Evolutionary conservation across 768 basidiomycete genomes (phyloP), one percentile per base, ranked within the genome.

Genomic region (Russula vinacea): DNA sequence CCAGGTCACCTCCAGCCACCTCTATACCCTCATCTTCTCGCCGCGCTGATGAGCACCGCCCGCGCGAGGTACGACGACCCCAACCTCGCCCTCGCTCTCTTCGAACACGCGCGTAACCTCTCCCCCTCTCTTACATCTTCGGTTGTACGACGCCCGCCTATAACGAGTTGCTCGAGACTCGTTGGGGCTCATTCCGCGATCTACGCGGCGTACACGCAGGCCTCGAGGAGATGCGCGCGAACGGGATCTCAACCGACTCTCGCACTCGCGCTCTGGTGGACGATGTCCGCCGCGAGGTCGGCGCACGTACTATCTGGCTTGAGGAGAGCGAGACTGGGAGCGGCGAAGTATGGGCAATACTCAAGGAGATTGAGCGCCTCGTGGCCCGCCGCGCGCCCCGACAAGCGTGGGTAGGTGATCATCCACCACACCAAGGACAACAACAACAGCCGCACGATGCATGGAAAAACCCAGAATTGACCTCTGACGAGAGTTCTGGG

Each of bases 141-240:
- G 95, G 94, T 2, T 98, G 95, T 74, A 89, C 91, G 11, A 90
- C 94, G 0, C 81, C 81, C 11, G 89, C 88, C 0, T 97, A 96
- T 75, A 93, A 94, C 74, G 92, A 96, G 72, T 80, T 94, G 22
- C 83, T 98, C 32, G 79, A 84, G 70, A 92, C 90, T n/a, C 84
- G 84, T 22, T 98, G 95, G 95, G 75, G 78, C 9, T 84, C 81
- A 60, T 92, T 95, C 78, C 83, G 83, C n/a, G 92, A 96, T 76
- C 76, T 94, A 40, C 80, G 82, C 52, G 90, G 89, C 32, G 86
- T 94, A 0, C 82, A 83, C 58, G 81, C 83, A 22, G 84, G 87
- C 6, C 74, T 96, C 19, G 81, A 86, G 62, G 94, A 95, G 73
- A 95, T 97, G 93, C 74, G 77, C 26, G 79, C 85, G 44, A 92